phyloP scores from a whole-genome alignment of 2,329 filamentous ascomycete genomes.

The Trichoderma polysporum region DNA sequence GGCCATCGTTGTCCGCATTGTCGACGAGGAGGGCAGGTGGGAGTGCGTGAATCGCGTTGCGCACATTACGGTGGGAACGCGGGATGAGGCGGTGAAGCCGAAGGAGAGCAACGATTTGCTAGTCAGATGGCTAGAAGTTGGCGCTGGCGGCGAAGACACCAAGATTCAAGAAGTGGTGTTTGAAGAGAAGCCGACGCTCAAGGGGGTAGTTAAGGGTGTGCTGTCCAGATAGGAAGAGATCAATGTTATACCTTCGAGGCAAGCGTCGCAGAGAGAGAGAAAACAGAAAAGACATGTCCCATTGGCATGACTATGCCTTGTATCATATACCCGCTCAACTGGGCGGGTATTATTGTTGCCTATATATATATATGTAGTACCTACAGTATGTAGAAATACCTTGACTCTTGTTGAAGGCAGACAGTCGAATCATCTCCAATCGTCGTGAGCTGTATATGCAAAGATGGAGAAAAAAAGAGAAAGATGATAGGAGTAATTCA shows the following conservation, averaged over 20 bases:
- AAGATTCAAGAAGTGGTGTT: constrained; percentile 51
- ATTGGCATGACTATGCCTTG: background rate
- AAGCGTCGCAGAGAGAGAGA: background rate
- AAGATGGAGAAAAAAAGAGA: background rate
- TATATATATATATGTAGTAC: background rate
- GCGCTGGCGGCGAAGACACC: constrained; percentile 41
- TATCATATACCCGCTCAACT: background rate
- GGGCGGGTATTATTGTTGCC: background rate
- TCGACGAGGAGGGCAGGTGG: constrained; percentile 57
- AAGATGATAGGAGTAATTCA: background rate
- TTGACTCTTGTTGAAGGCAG: background rate
- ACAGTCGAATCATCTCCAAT: background rate
- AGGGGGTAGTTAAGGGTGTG: constrained; percentile 48
- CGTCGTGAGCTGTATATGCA: background rate
- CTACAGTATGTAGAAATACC: background rate
- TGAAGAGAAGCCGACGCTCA: constrained; percentile 48
- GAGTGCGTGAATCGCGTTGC: constrained; percentile 74
- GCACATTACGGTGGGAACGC: constrained; percentile 89
- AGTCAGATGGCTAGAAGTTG: constrained; percentile 66
- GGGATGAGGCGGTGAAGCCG: constrained; percentile 72
- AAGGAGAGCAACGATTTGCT: constrained; percentile 91
- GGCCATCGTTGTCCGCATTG: constrained; percentile 80
- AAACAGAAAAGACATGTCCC: background rate
- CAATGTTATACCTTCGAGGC: background rate
- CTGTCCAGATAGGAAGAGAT: constrained; percentile 40